These are phyloP conservation scores for Hericium erinaceus DNA, from an alignment of 768 basidiomycete genomes.

Conservation along the genomic window DNA sequence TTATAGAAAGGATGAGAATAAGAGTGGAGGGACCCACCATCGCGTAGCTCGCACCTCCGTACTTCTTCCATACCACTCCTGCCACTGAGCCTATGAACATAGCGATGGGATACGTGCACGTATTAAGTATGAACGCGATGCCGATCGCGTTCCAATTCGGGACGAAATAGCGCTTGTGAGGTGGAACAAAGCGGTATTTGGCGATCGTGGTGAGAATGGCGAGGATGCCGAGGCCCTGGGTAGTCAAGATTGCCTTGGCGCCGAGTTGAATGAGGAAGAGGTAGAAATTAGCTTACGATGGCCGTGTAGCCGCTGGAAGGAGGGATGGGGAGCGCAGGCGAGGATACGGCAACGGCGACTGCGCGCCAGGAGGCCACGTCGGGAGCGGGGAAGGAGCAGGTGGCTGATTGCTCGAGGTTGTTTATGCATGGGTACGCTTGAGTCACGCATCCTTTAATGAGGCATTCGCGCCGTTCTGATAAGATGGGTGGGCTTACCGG, in stretches of 20 bases:
- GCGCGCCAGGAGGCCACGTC: slow-evolving; percentile 49
- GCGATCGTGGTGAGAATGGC: slow-evolving; percentile 36
- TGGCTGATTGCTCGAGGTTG: slow-evolving; percentile 19
- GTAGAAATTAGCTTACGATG: slow-evolving; percentile 23
- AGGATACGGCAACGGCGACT: slow-evolving; percentile 42
- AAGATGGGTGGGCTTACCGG: slow-evolving; percentile 6
- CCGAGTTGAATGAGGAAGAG: no score
- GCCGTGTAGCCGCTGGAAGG: slow-evolving; percentile 48
- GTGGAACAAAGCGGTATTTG: slow-evolving; percentile 38
- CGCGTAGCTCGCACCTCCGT: no score
- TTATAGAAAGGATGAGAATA: not conserved
- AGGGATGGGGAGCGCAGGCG: slow-evolving; percentile 44
- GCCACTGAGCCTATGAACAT: slow-evolving; percentile 22
- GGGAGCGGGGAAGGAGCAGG: slow-evolving; percentile 48
- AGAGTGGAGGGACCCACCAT: not conserved
- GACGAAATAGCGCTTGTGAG: slow-evolving; percentile 38
- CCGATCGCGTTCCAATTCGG: slow-evolving; percentile 49
- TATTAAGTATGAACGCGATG: slow-evolving; percentile 41
- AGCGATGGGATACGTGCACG: slow-evolving; percentile 40
- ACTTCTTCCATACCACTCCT: no score
- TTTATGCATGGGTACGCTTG: slow-evolving; percentile 47
- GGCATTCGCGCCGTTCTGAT: no score
- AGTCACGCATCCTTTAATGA: no score
- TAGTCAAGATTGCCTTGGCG: no score
- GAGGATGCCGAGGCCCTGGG: slow-evolving; percentile 27